Evolutionary conservation across 2,329 filamentous ascomycete genomes (phyloP).

Genomic region (Sporothrix sp.): DNA sequence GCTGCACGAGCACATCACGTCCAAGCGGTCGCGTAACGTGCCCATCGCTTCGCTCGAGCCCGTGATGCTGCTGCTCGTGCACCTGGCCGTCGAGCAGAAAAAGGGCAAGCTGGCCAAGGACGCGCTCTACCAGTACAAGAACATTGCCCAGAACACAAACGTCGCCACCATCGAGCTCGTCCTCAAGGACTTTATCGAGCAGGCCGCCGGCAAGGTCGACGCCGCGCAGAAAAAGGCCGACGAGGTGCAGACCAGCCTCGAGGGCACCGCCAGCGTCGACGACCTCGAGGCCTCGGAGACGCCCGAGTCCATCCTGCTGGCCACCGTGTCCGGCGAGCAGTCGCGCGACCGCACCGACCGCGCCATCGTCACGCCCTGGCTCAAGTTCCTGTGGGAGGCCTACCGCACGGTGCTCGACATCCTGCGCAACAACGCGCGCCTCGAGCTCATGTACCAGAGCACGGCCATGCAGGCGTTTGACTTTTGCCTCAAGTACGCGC

Average conservation of each 20-base stretch:
- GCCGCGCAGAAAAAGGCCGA: conserved; percentile 94
- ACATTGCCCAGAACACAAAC: conserved; percentile 98
- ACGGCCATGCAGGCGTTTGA: conserved; percentile 97
- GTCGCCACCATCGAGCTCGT: conserved; percentile 97
- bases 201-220: conserved; percentile 92
- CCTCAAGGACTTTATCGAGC: conserved; percentile 94
- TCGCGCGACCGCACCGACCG: conserved; percentile 94
- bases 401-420: conserved; percentile 98
- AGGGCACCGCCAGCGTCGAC: conserved; percentile 70
- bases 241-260: conserved; percentile 80
- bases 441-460: conserved; percentile 97
- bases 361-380: conserved; percentile 96
- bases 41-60: conserved; percentile 94
- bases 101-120: conserved; percentile 99
- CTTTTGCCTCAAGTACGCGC: conserved; percentile 95
- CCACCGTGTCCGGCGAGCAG: conserved; percentile 96
- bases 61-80: conserved; percentile 95
- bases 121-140: conserved; percentile 99
- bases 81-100: conserved; percentile 91
- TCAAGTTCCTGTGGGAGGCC: conserved; percentile 99
- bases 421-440: conserved; percentile 94
- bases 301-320: conserved; percentile 93
- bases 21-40: conserved; percentile 93
- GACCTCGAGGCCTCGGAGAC: conserved; percentile 96
- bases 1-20: conserved; percentile 98